Base-by-base conservation (phyloP, 23 red algal genomes). In the Gracilaria gracilis region DNA sequence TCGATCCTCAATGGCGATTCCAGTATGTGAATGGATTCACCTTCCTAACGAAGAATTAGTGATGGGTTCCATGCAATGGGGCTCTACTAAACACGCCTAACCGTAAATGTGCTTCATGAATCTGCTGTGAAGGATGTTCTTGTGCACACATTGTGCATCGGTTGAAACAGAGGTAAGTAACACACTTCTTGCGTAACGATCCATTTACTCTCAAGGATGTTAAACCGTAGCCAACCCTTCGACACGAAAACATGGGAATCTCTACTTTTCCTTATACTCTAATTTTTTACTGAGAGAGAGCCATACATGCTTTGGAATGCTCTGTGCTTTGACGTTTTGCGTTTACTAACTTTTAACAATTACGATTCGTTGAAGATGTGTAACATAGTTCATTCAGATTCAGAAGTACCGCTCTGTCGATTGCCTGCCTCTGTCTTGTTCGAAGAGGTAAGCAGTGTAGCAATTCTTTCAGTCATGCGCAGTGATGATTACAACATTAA, bases 191-290 rank as follows among this genome's bases (percentile, higher is more conserved):
- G 3, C 13, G 4, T 20, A 8, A 20, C 21, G 46, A 34, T 46
- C n/a, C 38, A 39, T 33, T 32, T 15, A 25, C 42, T 77, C 46
- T 51, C 72, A 50, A 51, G 72, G 72, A 77, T 77, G 72, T 77
- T 73, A 77, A 75, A 31, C 42, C 25, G 12, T 37, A 77, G 72
- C 72, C 72, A 77, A 77, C 72, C 72, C 72, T 77, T 77, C 72
- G 72, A 77, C 72, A 77, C 38, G 3, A 29, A 8, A 77, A 77
- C 42, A 42, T 77, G 72, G 72, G 72, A 77, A 77, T 77, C 72
- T 77, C 1, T 51, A 29, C 72, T 77, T 77, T 77, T 77, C 72
- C 72, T 51, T 77, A 71, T 77, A 77, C 72, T 77, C 72, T 77
- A 77, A 77, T 77, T 77, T 77, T 77, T 77, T 77, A 15, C 72